Percentiles rank a stretch among this genome's conserved stretches.
Evolutionary conservation across 2,329 filamentous ascomycete species (phyloP).

Genomic region (Hyphodiscus sp.): DNA sequence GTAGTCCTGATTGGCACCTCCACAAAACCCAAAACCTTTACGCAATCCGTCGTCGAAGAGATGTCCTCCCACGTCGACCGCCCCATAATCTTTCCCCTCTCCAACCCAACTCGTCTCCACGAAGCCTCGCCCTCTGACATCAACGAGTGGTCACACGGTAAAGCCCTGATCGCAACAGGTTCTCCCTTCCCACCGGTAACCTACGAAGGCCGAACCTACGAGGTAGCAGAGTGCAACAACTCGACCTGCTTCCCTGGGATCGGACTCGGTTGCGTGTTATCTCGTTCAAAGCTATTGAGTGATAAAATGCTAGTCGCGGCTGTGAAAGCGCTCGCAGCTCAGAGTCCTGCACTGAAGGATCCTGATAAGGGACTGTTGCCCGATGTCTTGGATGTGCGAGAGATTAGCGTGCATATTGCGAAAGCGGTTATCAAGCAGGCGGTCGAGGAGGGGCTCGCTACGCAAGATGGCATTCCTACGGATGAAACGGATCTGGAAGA

Average conservation of each 20-base stretch:
- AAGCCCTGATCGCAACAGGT: slow-evolving; percentile 74
- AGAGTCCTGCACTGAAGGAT: slow-evolving; percentile 63
- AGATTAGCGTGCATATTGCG: slow-evolving; percentile 73
- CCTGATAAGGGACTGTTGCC: slow-evolving; percentile 63
- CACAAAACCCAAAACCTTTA: slow-evolving; percentile 71
- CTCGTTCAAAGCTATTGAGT: slow-evolving; percentile 58
- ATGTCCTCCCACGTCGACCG: slow-evolving; percentile 69
- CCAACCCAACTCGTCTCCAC: slow-evolving; percentile 78
- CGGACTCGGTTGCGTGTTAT: slow-evolving; percentile 71
- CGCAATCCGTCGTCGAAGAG: slow-evolving; percentile 61
- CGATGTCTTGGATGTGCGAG: slow-evolving; percentile 66
- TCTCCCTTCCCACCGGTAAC: slow-evolving; percentile 74
- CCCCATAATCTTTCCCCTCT: slow-evolving; percentile 76
- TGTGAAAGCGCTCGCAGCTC: slow-evolving; percentile 62
- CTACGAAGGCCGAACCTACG: slow-evolving; percentile 43
- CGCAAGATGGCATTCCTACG: slow-evolving; percentile 57
- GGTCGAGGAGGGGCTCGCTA: slow-evolving; percentile 60
- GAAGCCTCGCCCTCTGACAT: slow-evolving; percentile 75
- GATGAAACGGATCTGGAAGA: slow-evolving; percentile 30
- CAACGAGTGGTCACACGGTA: slow-evolving; percentile 70
- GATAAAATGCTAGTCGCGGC: slow-evolving; percentile 79
- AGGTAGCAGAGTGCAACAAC: slow-evolving; percentile 80
- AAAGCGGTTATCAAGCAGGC: slow-evolving; percentile 67
- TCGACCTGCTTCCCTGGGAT: slow-evolving; percentile 81
- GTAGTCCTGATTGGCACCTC: slow-evolving; percentile 73